Evolutionary conservation across 148 eudicot genomes (phyloP), one percentile per base, ranked within the genome.

Genomic region (Linanthus parryae): DNA sequence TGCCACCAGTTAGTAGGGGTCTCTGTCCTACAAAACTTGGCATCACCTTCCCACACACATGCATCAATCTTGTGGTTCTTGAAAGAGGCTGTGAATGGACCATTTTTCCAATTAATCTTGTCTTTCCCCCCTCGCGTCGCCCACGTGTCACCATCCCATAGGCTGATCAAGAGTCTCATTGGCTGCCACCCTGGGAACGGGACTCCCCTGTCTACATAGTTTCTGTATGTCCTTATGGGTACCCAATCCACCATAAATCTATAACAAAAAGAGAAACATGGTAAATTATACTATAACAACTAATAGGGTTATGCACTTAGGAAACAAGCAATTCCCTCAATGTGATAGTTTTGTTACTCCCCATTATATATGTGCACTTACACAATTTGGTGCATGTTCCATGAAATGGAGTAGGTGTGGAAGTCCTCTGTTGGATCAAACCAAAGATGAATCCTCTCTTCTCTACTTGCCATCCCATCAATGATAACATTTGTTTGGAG

Each of bases 191-290:
- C 62, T 10, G 95, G 97, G 37, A 21, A 89, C 5, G 81, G 62
- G 8, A 80, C 83, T 29, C 88, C 91, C 54, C 80, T 82, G 61
- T 89, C 79, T 64, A 60, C 85, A 56, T 85, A 81, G 81, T 89
- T 89, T 54, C 83, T 77, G 55, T 77, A 85, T 48, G 82, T 74
- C 42, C 97, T 73, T 18, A 89, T 75, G 14, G 97, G 97, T 15
- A 89, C 80, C 84, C 82, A 77, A 54, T 89, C 95, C 45, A 85
- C 97, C 95, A 85, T 82, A 49, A 89, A 80, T 56, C 97, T 89
- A 60, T 53, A 45, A 21, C 15, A 41, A 20, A 19, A 28, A 20
- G 14, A 12, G 9, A 10, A 5, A 3, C 11, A 4, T 21, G 21
- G 2, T 20, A 12, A 5, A 21, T 12, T 13, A 18, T 10, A 40